Evolutionary conservation across 2,329 filamentous ascomycete genomes (phyloP).

Genomic region (Colletotrichum karsti): DNA sequence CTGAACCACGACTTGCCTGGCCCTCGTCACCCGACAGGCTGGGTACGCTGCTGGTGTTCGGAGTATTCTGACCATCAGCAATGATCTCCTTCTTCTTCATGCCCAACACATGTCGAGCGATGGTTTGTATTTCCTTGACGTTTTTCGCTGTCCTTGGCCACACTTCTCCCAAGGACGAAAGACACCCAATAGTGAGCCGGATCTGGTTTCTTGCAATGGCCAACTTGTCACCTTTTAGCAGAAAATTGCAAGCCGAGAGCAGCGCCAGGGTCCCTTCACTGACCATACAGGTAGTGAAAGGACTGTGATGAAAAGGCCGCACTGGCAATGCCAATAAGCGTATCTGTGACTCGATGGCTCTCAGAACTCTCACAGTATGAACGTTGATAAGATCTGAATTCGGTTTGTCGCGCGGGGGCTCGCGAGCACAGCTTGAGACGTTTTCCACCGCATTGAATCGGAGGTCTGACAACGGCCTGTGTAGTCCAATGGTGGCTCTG

Average conservation of each 20-base stretch:
- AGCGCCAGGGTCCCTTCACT: slow-evolving; percentile 45
- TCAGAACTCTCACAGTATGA: slow-evolving; percentile 48
- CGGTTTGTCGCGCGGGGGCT: slow-evolving; percentile 29
- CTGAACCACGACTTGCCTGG: not conserved
- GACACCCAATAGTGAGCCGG: slow-evolving; percentile 49
- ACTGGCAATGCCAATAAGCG: slow-evolving; percentile 46
- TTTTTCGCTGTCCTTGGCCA: slow-evolving; percentile 47
- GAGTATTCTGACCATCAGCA: too few relatives aligned
- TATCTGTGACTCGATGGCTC: slow-evolving; percentile 47
- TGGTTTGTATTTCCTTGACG: slow-evolving; percentile 47
- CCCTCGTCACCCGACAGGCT: not conserved
- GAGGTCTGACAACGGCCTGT: slow-evolving; percentile 49
- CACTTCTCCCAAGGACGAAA: slow-evolving; percentile 43
- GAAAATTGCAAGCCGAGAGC: slow-evolving; percentile 45
- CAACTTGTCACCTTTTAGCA: slow-evolving; percentile 41
- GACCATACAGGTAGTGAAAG: slow-evolving; percentile 51
- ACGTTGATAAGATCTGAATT: slow-evolving; percentile 40
- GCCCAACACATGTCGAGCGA: slow-evolving; percentile 42
- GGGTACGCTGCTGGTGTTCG: too few relatives aligned
- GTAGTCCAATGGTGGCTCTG: slow-evolving; percentile 44
- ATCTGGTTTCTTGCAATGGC: slow-evolving; percentile 49
- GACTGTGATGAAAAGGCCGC: slow-evolving; percentile 43
- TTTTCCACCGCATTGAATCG: slow-evolving; percentile 46
- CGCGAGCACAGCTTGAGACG: slow-evolving; percentile 45
- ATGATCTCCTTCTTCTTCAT: not conserved